Percentiles rank a stretch among this genome's conserved stretches.
phyloP scores from a whole-genome alignment of 495 filamentous ascomycete genomes.

The Penicillium soppii region DNA sequence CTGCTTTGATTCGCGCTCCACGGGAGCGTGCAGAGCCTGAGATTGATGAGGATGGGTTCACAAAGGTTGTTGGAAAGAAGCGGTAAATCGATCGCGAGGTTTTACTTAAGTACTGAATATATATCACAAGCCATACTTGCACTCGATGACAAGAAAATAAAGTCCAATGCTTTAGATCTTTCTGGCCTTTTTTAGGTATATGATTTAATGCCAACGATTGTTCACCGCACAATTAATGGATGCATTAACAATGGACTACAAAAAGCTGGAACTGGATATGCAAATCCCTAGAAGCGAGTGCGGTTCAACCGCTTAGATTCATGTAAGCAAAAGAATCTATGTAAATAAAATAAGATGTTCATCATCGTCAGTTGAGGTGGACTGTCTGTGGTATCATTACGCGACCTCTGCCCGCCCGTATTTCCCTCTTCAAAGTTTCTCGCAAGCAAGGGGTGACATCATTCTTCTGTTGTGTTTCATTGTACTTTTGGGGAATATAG shows the following conservation, averaged over 20 bases:
- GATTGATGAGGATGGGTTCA: constrained; percentile 93
- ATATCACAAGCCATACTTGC: neutral
- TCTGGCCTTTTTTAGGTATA: constrained; percentile 1
- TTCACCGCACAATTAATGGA: too few relatives aligned
- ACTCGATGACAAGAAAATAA: neutral
- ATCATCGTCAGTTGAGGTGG: constrained; percentile 42
- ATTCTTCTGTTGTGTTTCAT: constrained; percentile 11
- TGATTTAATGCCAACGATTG: constrained; percentile 1
- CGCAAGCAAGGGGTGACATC: constrained; percentile 1
- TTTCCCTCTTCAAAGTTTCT: constrained; percentile 17
- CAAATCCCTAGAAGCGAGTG: neutral
- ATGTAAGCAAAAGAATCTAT: constrained; percentile 24
- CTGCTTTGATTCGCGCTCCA: constrained; percentile 53
- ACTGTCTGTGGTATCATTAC: constrained; percentile 23
- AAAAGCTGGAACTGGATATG: neutral
- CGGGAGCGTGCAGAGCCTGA: constrained; percentile 70
- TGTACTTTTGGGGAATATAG: constrained; percentile 13
- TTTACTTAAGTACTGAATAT: neutral
- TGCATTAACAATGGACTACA: too few relatives aligned
- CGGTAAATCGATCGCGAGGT: constrained; percentile 24
- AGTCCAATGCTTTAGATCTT: too few relatives aligned
- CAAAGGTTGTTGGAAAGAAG: constrained; percentile 75
- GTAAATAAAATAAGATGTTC: constrained; percentile 27
- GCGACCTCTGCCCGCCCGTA: constrained; percentile 22
- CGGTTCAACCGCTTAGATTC: constrained; percentile 21